phyloP scores from a whole-genome alignment of 2,329 filamentous ascomycete species.

The Trichoderma brevicompactum region DNA sequence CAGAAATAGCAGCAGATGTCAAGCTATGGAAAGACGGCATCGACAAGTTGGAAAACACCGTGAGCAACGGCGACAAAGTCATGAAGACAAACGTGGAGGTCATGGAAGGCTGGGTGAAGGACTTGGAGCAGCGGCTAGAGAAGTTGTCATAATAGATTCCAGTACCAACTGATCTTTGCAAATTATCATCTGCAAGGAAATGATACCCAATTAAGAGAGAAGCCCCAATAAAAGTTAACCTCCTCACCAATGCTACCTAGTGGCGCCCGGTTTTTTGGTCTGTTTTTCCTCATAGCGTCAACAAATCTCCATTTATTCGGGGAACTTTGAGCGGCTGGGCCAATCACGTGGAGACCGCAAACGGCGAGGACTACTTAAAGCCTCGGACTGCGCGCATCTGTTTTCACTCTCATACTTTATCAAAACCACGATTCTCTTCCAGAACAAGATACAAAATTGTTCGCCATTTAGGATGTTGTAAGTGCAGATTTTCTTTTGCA shows the following conservation, averaged over 20 bases:
- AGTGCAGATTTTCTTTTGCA: slow-evolving; percentile 15
- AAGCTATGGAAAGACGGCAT: slow-evolving; percentile 84
- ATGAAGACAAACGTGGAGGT: slow-evolving; percentile 80
- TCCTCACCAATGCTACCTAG: neutral
- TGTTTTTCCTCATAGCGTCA: neutral
- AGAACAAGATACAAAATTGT: slow-evolving; percentile 22
- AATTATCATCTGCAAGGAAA: slow-evolving; percentile 15
- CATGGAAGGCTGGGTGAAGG: slow-evolving; percentile 89
- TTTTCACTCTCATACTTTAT: neutral
- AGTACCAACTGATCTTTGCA: neutral
- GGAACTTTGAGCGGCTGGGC: slow-evolving; percentile 9
- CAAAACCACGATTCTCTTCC: slow-evolving; percentile 19
- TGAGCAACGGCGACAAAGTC: slow-evolving; percentile 69
- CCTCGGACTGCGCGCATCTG: neutral
- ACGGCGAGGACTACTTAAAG: slow-evolving; percentile 8
- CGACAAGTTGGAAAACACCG: slow-evolving; percentile 74
- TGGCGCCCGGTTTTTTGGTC: neutral
- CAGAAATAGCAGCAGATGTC: slow-evolving; percentile 81
- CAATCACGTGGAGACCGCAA: slow-evolving; percentile 27
- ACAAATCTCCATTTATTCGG: slow-evolving; percentile 4
- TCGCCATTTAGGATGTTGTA: slow-evolving; percentile 18
- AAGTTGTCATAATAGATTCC: slow-evolving; percentile 50
- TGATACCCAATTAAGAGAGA: slow-evolving; percentile 41
- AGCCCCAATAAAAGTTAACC: slow-evolving; percentile 1
- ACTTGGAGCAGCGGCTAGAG: slow-evolving; percentile 76